Percentiles rank a stretch among this genome's conserved stretches.
Evolutionary conservation across 345 rosid genomes (phyloP).

Genomic region (Gossypium bickii): DNA sequence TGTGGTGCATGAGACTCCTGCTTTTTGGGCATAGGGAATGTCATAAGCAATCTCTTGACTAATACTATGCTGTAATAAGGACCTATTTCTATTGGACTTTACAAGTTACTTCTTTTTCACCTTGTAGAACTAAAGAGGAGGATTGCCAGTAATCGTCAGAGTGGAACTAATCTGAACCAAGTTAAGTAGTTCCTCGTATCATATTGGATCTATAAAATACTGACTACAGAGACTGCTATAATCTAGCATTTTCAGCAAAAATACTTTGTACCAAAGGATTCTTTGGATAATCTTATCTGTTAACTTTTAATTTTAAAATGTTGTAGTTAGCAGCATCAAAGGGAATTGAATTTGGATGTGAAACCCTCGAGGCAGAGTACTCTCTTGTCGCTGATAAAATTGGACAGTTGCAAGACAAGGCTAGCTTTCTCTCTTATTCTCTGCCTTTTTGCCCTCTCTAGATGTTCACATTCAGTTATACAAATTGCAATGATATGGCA

Average conservation of each 20-base stretch:
- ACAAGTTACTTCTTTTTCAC: slow-evolving; percentile 15
- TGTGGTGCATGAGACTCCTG: neutral
- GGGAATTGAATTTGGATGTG: slow-evolving; percentile 63
- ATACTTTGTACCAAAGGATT: neutral
- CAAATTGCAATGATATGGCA: neutral
- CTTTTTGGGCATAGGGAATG: neutral
- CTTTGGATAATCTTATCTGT: slow-evolving; percentile 13
- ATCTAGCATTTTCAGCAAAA: slow-evolving; percentile 4
- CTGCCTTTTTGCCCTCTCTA: neutral
- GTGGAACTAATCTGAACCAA: slow-evolving; percentile 42
- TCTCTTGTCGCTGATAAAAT: slow-evolving; percentile 63
- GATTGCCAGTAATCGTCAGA: slow-evolving; percentile 36
- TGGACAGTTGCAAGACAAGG: slow-evolving; percentile 64
- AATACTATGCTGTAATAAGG: slow-evolving; percentile 1
- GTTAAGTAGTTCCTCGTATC: slow-evolving; percentile 26
- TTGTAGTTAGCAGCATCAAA: slow-evolving; percentile 53
- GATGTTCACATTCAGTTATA: neutral
- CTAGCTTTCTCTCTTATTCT: slow-evolving; percentile 26
- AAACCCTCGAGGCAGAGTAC: slow-evolving; percentile 75
- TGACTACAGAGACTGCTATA: neutral
- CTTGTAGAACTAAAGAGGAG: slow-evolving; percentile 62
- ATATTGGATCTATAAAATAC: neutral
- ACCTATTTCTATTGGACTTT: neutral
- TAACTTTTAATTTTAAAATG: slow-evolving; percentile 19
- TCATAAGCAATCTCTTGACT: neutral